phyloP scores from a whole-genome alignment of 495 filamentous ascomycete genomes.

The Aspergillus cristatus region DNA sequence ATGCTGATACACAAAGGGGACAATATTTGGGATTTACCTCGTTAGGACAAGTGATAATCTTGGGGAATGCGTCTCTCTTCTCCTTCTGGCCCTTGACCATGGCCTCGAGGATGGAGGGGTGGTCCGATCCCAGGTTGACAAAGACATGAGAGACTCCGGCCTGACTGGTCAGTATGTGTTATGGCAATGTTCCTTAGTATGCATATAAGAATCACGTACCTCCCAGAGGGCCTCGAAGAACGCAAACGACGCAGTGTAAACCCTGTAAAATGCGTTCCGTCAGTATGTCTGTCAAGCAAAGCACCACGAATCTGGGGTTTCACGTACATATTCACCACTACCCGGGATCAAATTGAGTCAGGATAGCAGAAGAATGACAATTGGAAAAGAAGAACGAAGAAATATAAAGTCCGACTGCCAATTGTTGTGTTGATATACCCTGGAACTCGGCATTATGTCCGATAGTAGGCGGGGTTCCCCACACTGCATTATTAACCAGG shows the following conservation, averaged over 20 bases:
- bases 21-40: conserved; percentile 36
- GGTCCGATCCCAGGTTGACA: conserved; percentile 92
- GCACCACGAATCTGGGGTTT: too few relatives aligned
- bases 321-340: too few relatives aligned
- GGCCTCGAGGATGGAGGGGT: conserved; percentile 89
- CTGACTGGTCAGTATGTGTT: conserved; percentile 24
- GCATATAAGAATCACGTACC: conserved; percentile 22
- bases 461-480: too few relatives aligned
- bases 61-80: conserved; percentile 60
- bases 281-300: too few relatives aligned
- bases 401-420: too few relatives aligned
- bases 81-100: conserved; percentile 80
- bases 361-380: too few relatives aligned
- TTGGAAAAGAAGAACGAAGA: too few relatives aligned
- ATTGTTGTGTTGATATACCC: too few relatives aligned
- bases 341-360: too few relatives aligned
- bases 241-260: conserved; percentile 69
- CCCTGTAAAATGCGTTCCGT: conserved; percentile 26
- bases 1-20: neutral
- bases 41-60: conserved; percentile 88
- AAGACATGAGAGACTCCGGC: conserved; percentile 85
- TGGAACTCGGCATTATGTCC: too few relatives aligned
- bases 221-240: conserved; percentile 95
- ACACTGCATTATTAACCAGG: too few relatives aligned
- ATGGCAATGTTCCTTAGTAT: neutral